Evolutionary conservation across 2,329 filamentous ascomycete genomes (phyloP).

Genomic region (Beauveria brongniartii): DNA sequence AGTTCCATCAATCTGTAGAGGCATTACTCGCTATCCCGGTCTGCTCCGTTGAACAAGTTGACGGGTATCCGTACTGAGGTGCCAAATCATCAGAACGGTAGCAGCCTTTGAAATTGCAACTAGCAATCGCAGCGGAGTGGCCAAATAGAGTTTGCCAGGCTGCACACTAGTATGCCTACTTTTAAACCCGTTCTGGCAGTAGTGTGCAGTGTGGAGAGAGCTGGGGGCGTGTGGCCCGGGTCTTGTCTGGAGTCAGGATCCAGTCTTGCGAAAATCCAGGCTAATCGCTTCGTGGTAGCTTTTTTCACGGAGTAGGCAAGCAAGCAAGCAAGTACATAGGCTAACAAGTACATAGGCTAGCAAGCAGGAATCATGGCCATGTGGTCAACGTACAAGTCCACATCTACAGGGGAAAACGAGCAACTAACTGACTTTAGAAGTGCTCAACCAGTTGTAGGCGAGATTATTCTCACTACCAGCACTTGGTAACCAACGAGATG

Average conservation of each 20-base stretch:
- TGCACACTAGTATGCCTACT: not conserved
- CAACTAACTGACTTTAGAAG: not conserved
- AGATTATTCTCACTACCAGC: not conserved
- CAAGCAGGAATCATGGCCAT: too few relatives aligned
- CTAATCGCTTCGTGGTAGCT: constrained; percentile 4
- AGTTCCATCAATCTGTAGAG: not conserved
- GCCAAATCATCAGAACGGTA: not conserved
- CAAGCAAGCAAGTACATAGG: not conserved
- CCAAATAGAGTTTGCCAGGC: constrained; percentile 4
- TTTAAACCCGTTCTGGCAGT: not conserved
- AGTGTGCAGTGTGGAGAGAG: not conserved
- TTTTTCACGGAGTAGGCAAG: not conserved
- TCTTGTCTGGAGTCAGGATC: not conserved
- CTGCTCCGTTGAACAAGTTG: not conserved
- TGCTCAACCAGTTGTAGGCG: not conserved
- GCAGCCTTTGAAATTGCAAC: not conserved
- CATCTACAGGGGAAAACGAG: too few relatives aligned
- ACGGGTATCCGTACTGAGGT: not conserved
- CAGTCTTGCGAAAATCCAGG: not conserved
- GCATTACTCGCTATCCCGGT: not conserved
- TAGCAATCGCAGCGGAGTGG: not conserved
- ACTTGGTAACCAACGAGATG: too few relatives aligned
- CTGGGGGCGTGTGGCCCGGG: not conserved
- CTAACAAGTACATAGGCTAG: too few relatives aligned
- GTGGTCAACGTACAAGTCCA: not conserved